A percentile compares a stretch with the other conserved stretches of the same genome.
Conservation (phyloP, 2,329 filamentous ascomycete genomes). For the Fonsecaea multimorphosa region DNA sequence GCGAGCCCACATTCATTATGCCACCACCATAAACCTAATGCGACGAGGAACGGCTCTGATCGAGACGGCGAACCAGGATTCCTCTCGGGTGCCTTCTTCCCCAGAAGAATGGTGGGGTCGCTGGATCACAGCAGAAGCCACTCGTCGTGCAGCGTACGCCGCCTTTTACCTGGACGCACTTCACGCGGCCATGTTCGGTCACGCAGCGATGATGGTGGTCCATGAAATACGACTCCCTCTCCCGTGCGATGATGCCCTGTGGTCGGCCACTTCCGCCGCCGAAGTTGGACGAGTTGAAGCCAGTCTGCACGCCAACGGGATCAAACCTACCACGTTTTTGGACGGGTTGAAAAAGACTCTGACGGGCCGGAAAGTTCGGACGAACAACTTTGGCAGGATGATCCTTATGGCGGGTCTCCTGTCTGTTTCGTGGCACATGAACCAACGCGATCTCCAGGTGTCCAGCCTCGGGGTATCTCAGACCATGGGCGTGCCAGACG, state of each 20-base stretch:
- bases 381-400: slow-evolving; percentile 89
- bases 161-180: slow-evolving; percentile 95
- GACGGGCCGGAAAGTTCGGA: slow-evolving; percentile 81
- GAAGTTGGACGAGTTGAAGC: slow-evolving; percentile 86
- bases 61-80: slow-evolving; percentile 56
- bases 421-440: slow-evolving; percentile 97
- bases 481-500: slow-evolving; percentile 80
- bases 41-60: slow-evolving; percentile 82
- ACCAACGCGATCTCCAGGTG: slow-evolving; percentile 93
- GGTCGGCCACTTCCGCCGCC: slow-evolving; percentile 84
- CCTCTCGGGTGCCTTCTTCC: slow-evolving; percentile 67
- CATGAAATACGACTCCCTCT: slow-evolving; percentile 91
- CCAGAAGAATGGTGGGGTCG: slow-evolving; percentile 92
- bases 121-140: slow-evolving; percentile 94
- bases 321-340: slow-evolving; percentile 84
- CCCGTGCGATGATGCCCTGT: slow-evolving; percentile 89
- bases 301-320: slow-evolving; percentile 77
- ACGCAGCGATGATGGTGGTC: slow-evolving; percentile 94
- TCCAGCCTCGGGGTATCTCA: slow-evolving; percentile 74
- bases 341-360: slow-evolving; percentile 89
- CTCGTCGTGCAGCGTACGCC: slow-evolving; percentile 84
- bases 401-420: slow-evolving; percentile 92
- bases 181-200: slow-evolving; percentile 96
- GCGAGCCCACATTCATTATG: slow-evolving; percentile 93
- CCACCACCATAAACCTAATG: slow-evolving; percentile 94